phyloP scores from a whole-genome alignment of 2,329 filamentous ascomycete species.

The Exophiala spinifera region DNA sequence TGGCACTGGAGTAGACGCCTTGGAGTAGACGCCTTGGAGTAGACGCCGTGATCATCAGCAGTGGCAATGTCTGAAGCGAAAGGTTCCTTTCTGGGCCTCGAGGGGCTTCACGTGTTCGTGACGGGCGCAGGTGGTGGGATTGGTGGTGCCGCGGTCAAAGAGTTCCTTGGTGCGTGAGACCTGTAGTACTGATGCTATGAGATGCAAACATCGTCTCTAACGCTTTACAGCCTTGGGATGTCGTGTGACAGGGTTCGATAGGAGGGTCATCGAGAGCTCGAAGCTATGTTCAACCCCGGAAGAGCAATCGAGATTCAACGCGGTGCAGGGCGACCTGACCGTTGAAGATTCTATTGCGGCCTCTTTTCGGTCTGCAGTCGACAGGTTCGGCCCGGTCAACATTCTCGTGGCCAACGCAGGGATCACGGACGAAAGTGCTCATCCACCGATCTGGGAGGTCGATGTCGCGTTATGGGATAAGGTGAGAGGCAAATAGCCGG shows the following conservation, averaged over 20 bases:
- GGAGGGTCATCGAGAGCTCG: conserved; percentile 35
- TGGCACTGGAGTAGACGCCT: too few species aligned
- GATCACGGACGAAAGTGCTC: conserved; percentile 49
- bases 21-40: too few species aligned
- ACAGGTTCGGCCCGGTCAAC: conserved; percentile 50
- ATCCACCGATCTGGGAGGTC: conserved; percentile 53
- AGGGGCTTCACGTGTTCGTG: conserved; percentile 53
- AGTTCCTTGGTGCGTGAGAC: conserved; percentile 49
- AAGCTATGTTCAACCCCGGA: conserved; percentile 31
- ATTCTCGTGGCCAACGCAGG: conserved; percentile 54
- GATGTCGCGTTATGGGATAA: conserved; percentile 52
- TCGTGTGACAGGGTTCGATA: conserved; percentile 54
- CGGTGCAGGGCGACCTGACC: conserved; percentile 48
- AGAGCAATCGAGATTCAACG: conserved; percentile 38
- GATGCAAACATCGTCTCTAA: conserved; percentile 7
- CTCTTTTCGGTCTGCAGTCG: conserved; percentile 35
- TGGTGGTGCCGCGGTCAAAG: conserved; percentile 49
- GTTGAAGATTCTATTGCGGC: conserved; percentile 44
- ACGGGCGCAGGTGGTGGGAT: conserved; percentile 54
- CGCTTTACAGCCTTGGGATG: conserved; percentile 48
- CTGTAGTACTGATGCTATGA: not conserved
- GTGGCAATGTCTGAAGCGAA: not conserved
- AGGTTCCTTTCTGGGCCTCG: conserved; percentile 48
- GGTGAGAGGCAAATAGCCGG: conserved; percentile 22
- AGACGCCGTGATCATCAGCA: too few species aligned